These are phyloP conservation scores for Hibiscus syriacus DNA, from an alignment of 345 rosid species.

Conservation along the genomic window DNA sequence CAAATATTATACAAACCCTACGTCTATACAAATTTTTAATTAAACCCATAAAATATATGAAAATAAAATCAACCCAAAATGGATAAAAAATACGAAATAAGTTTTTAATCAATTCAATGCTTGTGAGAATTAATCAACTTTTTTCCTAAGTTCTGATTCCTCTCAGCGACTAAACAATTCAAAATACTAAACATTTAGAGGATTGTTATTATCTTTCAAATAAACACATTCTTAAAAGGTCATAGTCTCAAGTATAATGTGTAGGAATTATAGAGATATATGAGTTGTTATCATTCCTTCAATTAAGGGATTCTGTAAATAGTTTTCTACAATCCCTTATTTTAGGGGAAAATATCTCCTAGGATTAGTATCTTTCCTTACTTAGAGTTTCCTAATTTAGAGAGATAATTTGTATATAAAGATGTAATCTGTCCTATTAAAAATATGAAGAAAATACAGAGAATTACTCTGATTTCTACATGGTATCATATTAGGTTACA, in stretches of 20 bases:
- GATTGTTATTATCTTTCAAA: background rate
- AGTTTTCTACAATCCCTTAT: no score
- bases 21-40: background rate
- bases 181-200: background rate
- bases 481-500: no score
- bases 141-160: background rate
- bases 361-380: no score
- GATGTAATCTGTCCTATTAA: no score
- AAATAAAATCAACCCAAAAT: background rate
- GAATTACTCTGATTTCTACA: no score
- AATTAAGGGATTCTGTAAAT: no score
- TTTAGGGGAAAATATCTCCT: no score
- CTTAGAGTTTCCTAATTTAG: no score
- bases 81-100: background rate
- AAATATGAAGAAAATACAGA: no score
- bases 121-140: background rate
- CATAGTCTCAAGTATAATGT: background rate
- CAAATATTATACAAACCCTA: background rate
- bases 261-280: no score
- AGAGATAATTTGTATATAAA: no score
- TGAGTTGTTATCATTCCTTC: no score
- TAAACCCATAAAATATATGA: background rate
- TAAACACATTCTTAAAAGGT: background rate
- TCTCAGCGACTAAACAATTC: background rate
- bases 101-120: background rate